Conservation (phyloP, 495 filamentous ascomycete genomes). For the Stereocaulon alpinum region DNA sequence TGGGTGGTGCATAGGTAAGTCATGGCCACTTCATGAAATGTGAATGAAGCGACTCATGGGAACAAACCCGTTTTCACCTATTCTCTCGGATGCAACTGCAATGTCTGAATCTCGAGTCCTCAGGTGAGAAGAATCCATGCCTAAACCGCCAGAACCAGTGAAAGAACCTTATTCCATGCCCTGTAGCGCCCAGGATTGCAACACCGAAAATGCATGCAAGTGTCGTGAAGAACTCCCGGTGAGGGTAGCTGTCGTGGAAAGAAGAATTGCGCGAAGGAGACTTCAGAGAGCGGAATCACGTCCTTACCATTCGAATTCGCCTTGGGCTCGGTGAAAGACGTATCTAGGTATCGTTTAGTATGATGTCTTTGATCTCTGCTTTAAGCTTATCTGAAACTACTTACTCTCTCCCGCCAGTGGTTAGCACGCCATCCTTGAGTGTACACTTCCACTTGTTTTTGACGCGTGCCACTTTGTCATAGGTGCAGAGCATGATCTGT, state of each 20-base stretch:
- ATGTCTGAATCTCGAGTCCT: neutral
- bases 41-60: neutral
- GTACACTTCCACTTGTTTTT: slow-evolving; percentile 99
- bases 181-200: neutral
- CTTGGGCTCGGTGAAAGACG: slow-evolving; percentile 92
- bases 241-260: neutral
- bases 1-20: neutral
- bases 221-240: neutral
- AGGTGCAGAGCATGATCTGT: slow-evolving; percentile 95
- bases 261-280: neutral
- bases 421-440: slow-evolving; percentile 92
- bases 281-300: too few relatives aligned
- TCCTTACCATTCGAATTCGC: slow-evolving; percentile 91
- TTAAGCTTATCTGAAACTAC: slow-evolving; percentile 24
- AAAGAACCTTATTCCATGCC: neutral
- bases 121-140: neutral
- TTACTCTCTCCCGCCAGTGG: slow-evolving; percentile 77
- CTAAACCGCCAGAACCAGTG: neutral
- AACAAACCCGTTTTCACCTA: neutral
- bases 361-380: neutral
- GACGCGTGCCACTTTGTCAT: slow-evolving; percentile 97
- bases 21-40: neutral
- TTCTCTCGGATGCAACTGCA: neutral
- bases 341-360: slow-evolving; percentile 46
- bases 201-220: neutral